Conservation (phyloP, 192 early-diverging fungal species). For the Entophlyctis helioformis region DNA sequence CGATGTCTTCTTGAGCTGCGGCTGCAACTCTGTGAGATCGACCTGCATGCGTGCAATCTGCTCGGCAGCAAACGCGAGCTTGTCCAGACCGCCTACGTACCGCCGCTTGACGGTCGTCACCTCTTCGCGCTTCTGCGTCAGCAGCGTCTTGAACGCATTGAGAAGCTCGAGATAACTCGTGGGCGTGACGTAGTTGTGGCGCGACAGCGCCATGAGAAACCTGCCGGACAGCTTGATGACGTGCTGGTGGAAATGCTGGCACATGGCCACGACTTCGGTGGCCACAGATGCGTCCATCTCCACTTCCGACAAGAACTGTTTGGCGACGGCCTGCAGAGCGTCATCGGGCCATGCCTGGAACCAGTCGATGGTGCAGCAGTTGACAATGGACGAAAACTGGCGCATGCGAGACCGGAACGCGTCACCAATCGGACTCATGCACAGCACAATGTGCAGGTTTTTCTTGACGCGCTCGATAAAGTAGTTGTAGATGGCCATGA, state of each 20-base stretch:
- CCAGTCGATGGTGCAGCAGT: slow-evolving; percentile 58
- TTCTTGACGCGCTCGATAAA: slow-evolving; percentile 43
- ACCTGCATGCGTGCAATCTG: slow-evolving; percentile 46
- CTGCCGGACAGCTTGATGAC: slow-evolving; percentile 34
- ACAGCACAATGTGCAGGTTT: slow-evolving; percentile 48
- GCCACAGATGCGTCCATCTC: slow-evolving; percentile 23
- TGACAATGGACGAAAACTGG: slow-evolving; percentile 47
- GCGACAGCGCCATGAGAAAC: slow-evolving; percentile 29
- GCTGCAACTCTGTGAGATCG: slow-evolving; percentile 40
- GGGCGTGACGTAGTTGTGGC: slow-evolving; percentile 53
- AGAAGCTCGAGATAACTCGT: slow-evolving; percentile 47
- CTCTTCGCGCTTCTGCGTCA: slow-evolving; percentile 32
- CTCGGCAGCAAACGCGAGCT: slow-evolving; percentile 44
- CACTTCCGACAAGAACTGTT: slow-evolving; percentile 40
- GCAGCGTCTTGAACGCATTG: slow-evolving; percentile 37
- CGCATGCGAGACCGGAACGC: slow-evolving; percentile 44
- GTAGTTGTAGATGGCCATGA: slow-evolving; percentile 45
- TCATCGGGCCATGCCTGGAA: slow-evolving; percentile 59
- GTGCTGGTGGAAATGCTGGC: slow-evolving; percentile 44
- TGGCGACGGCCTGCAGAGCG: slow-evolving; percentile 46
- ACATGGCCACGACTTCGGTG: slow-evolving; percentile 30
- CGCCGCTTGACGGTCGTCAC: slow-evolving; percentile 30
- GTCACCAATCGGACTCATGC: slow-evolving; percentile 56
- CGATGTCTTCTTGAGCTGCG: slow-evolving; percentile 44
- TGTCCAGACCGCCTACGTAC: slow-evolving; percentile 44